Evolutionary conservation across 495 filamentous ascomycete species (phyloP), one percentile per base, ranked within the genome.

Genomic region (Penicillium chermesinum): DNA sequence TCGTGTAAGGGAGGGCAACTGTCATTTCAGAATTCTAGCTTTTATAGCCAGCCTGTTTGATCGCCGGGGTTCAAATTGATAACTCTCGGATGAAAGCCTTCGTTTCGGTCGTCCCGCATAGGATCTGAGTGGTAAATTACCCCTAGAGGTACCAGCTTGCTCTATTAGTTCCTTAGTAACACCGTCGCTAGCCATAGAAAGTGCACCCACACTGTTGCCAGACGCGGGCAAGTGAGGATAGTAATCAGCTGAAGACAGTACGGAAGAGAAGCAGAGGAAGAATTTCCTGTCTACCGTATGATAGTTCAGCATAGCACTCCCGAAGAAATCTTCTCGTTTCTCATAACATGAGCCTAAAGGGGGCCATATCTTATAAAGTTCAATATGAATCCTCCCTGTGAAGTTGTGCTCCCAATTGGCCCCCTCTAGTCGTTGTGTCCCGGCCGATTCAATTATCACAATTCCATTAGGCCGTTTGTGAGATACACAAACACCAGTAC

Each of bases 341-440:
- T 42, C 40, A 44, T 49, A 49, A 36, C 42, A 38, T n/a, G 30
- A 47, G 34, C 33, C 38, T 49, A 43, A 44, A 38, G 38, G 17
- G 32, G 32, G 46, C 47, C 47, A 44, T 36, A 2, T 44, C n/a
- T 30, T 43, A 49, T 49, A 48, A 42, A 48, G 39, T 49, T 44
- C 32, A 37, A 49, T 43, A 30, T 30, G 38, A 27, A 49, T 32
- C 43, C 32, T 19, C 7, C 47, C 40, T 3, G 33, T 43, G 39
- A 44, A 49, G 47, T 20, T 17, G 20, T 49, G 32, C 20, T 33
- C 32, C 47, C 27, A 43, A 17, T 49, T 49, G 32, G 47, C 33
- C 14, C 39, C 47, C 40, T 43, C 37, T 38, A 35, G 15, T 8
- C 30, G 15, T 30, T 43, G 12, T 49, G 19, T 10, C 19, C 14